phyloP scores from a whole-genome alignment of 2,329 filamentous ascomycete species.

The Cordyceps farinosa region DNA sequence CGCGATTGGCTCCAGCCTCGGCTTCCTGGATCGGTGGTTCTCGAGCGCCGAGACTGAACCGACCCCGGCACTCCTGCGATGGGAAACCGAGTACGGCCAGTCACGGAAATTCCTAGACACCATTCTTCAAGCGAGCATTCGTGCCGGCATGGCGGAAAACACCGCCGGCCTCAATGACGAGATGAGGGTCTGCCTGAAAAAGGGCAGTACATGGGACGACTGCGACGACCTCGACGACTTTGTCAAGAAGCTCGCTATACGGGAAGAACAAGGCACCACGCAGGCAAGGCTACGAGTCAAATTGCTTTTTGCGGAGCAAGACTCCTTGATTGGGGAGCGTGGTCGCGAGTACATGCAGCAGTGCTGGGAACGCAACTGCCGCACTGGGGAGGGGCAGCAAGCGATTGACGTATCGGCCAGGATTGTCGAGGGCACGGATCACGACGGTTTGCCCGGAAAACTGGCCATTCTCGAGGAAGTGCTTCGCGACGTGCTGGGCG shows the following conservation, averaged over 20 bases:
- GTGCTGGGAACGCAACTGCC: background rate
- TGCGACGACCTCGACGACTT: conserved; percentile 3
- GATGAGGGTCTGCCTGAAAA: background rate
- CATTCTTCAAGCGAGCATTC: background rate
- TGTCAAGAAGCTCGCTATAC: background rate
- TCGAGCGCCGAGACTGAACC: background rate
- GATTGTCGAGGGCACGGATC: background rate
- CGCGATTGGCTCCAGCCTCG: background rate
- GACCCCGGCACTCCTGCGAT: background rate
- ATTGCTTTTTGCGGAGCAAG: background rate
- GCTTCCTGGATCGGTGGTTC: background rate
- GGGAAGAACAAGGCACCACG: background rate
- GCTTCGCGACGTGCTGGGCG: background rate
- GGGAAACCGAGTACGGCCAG: background rate
- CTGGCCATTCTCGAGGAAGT: background rate
- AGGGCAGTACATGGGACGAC: background rate
- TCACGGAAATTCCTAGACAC: background rate
- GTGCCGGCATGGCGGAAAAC: background rate
- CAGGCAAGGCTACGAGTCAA: background rate
- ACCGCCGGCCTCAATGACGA: background rate
- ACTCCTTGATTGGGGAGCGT: background rate
- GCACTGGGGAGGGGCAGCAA: background rate
- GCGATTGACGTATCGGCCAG: background rate
- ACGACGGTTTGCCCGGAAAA: background rate
- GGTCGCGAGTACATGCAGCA: background rate